Base-by-base conservation (phyloP, 495 filamentous ascomycete species). In the Pyronema domesticum region DNA sequence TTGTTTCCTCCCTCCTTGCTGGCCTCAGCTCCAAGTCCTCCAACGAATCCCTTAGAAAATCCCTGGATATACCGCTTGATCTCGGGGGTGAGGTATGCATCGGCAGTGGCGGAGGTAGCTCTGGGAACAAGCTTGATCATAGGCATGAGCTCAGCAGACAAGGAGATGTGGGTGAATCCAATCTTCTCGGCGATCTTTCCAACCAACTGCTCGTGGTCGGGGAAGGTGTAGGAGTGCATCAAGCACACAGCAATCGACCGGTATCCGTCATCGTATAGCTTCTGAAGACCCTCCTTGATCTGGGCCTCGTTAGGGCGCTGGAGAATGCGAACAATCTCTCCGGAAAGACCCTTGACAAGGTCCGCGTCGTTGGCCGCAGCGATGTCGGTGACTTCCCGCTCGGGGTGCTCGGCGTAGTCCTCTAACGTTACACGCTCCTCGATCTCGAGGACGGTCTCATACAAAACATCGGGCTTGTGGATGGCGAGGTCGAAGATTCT, bases 21-120 rank as follows among this genome's bases (percentile, higher is more conserved):
- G 40, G 80, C 84, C 51, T 76, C 73, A 5, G 76, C 74, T 7
- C 82, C 83, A 3, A 87, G 66, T 0, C 81, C 82, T 13, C 83
- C 81, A 33, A 73, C 73, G 60, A 89, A 88, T 0, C 83, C 82
- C 46, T 73, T 74, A 50, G 83, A 80, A 59, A 98, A 96, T 2
- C 89, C 89, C 33, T 80, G 74, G 60, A 96, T 93, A 66, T 98
- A 98, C 66, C 89, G 87, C 66, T 87, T 87, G 62, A 98, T 96
- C 8, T 88, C 85, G 0, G 91, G 91, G 1, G 91, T 96, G 5
- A 98, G 75, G 65, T 98, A 98, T 3, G 91, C 91, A 71, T 98
- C 91, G 6, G 89, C 91, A 30, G 87, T 93, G 8, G 91, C 85
- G 13, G 86, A 94, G 8, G 89, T 95, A 10, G 86, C 89, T 53